Evolutionary conservation across 2,329 filamentous ascomycete species (phyloP), one percentile per base, ranked within the genome.

Genomic region (Colletotrichum euphorbiae): DNA sequence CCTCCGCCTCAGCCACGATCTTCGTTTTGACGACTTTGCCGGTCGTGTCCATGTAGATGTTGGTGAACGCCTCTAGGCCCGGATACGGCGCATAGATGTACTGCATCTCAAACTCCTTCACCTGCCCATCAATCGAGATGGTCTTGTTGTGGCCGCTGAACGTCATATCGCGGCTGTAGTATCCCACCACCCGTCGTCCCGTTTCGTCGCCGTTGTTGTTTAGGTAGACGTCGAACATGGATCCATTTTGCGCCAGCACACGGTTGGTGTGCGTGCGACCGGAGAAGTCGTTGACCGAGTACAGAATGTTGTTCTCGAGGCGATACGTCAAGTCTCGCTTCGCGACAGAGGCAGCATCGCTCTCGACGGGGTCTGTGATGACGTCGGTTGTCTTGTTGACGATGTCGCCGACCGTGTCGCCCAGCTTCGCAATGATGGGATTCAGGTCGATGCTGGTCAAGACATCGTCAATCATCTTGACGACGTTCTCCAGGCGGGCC

Each of bases 361-460:
- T 51, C 57, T 67, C 61, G 52, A 67, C 69, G 8, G 71, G 68
- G 19, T 57, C 54, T 42, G 51, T 50, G 70, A 72, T 50, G 69
- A 59, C 65, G 48, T 64, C 71, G 65, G 38, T 56, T 4, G 69
- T 66, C 33, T 62, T 56, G 54, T 84, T 82, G 70, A 87, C 79
- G 64, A 88, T 81, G 56, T 79, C 77, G 46, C 79, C 78, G 13
- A 88, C 75, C 21, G 80, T 80, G 50, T 84, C 78, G 24, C 86
- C 85, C 1, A 89, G 78, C 12, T 85, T 86, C 0, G 84, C 86
- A 43, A 89, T 78, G 67, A 89, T 79, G 36, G 87, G 87, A 72
- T 90, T 90, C 19, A 89, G 78, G 71, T 90, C 88, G 62, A 90
- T 82, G 31, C 84, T 87, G 62, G 82, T 79, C 21, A 90, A 80